phyloP scores from a whole-genome alignment of 768 basidiomycete species.

The Leccinum variicolor region DNA sequence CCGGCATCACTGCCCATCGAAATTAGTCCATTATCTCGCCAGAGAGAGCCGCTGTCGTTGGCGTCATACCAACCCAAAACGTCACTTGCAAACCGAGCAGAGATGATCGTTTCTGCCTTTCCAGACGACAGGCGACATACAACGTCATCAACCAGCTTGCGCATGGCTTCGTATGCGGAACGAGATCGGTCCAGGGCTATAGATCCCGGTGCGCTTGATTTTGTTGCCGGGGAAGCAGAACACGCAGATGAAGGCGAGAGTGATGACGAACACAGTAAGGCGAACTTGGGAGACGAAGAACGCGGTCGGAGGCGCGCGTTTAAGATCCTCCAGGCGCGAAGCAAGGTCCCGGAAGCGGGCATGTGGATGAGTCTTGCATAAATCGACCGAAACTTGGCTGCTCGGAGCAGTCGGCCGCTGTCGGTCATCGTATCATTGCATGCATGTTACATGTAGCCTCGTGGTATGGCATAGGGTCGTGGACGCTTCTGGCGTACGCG shows the following conservation, averaged over 20 bases:
- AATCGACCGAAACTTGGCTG: constrained; percentile 1
- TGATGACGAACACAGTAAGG: constrained; percentile 20
- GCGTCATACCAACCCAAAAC: constrained; percentile 59
- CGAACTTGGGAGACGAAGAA: constrained; percentile 27
- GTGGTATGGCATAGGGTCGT: constrained; percentile 9
- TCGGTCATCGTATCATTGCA: not conserved
- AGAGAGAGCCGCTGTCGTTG: constrained; percentile 42
- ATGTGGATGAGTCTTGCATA: constrained; percentile 82
- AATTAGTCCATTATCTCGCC: constrained; percentile 40
- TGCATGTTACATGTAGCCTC: not conserved
- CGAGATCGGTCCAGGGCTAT: constrained; percentile 61
- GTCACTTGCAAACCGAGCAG: constrained; percentile 38
- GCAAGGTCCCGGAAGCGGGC: constrained; percentile 62
- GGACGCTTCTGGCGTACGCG: constrained; percentile 6
- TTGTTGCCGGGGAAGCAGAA: constrained; percentile 49
- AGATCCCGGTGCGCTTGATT: constrained; percentile 70
- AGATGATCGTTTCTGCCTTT: constrained; percentile 28
- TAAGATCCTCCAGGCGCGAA: constrained; percentile 68
- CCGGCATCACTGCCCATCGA: constrained; percentile 62
- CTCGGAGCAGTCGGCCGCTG: not conserved
- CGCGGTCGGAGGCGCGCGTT: constrained; percentile 59
- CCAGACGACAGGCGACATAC: constrained; percentile 13
- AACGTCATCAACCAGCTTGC: constrained; percentile 46
- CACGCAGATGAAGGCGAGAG: constrained; percentile 41
- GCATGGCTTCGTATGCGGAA: constrained; percentile 62